Base-by-base conservation (phyloP, 2,329 filamentous ascomycete species). In the Neoscytalidium dimidiatum region DNA sequence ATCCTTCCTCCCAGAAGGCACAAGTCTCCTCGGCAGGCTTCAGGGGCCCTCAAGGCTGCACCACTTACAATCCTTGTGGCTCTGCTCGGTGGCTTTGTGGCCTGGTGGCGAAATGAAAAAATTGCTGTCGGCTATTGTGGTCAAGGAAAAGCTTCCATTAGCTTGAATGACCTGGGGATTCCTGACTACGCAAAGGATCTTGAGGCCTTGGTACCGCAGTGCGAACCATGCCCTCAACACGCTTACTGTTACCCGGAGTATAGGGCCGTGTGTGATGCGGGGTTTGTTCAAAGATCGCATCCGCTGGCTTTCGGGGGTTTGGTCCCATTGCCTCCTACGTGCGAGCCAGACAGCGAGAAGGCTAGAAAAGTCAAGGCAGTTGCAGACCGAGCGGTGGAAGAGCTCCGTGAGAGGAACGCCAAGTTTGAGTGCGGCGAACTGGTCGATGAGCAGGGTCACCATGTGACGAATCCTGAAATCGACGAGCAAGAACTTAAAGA, bases 81-180 rank as follows among this genome's bases (percentile, higher is more conserved):
- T 0, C 79, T 95, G 9, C 77, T 95, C 6, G 85, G 85, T 33
- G 88, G 90, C 0, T 92, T 96, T 68, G 90, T 85, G 31, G 86
- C 86, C 8, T 95, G 94, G 86, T 99, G 94, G 81, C 85, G 94
- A 56, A 92, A 97, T 74, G 95, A 99, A 78, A 98, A 98, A 83
- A 82, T 97, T n/a, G 90, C 92, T 17, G 92, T 98, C 21, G 95
- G 96, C 35, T 99, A 96, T 74, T 99, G 95, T 75, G 93, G 94
- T 13, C 86, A 96, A 62, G 95, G 82, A 3, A 67, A 91, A 26
- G 82, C 87, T 53, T 86, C 84, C 6, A 84, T 82, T 69, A 83
- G 83, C 21, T 73, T 89, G 62, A 28, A 17, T 29, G 85, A 88
- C 31, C 82, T 90, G 13, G 83, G 86, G 26, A 82, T 97, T 19